Conservation (phyloP, 2,329 filamentous ascomycete species). For the Diaporthe sp. region DNA sequence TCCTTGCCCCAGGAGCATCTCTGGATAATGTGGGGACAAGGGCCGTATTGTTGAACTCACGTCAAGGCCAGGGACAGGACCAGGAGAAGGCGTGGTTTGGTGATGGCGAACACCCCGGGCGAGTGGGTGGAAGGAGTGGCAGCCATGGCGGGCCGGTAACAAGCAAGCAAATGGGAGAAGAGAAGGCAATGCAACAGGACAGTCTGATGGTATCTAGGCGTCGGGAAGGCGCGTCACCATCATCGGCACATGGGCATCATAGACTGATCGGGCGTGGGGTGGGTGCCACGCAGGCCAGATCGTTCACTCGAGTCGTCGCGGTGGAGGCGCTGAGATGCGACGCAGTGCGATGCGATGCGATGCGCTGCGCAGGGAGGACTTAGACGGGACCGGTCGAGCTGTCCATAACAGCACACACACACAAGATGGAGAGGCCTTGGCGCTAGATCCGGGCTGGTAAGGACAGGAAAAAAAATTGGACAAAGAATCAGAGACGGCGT, state of each 20-base stretch:
- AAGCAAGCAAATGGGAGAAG: background rate
- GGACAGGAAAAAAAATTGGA: background rate
- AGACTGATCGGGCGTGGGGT: slow-evolving; percentile 10
- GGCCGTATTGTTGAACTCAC: slow-evolving; percentile 46
- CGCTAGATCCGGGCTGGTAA: background rate
- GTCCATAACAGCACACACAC: background rate
- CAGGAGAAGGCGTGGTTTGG: slow-evolving; percentile 51
- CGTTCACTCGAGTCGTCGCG: slow-evolving; percentile 5
- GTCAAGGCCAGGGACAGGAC: slow-evolving; percentile 52
- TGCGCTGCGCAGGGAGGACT: slow-evolving; percentile 14
- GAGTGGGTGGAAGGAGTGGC: slow-evolving; percentile 37
- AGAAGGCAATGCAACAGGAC: background rate
- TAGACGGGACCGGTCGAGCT: background rate
- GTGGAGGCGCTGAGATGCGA: background rate
- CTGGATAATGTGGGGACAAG: background rate
- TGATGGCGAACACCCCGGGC: slow-evolving; percentile 47
- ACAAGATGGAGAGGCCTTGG: background rate
- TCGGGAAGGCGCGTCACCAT: slow-evolving; percentile 18
- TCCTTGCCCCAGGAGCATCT: background rate
- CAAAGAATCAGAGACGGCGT: background rate
- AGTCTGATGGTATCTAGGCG: slow-evolving; percentile 13
- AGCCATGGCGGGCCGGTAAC: slow-evolving; percentile 40
- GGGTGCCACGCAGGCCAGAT: slow-evolving; percentile 16
- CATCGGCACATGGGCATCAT: slow-evolving; percentile 23
- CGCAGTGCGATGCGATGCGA: background rate